Conservation (phyloP, 352 stramenopile genomes). For the Phytophthora fragariaefolia region DNA sequence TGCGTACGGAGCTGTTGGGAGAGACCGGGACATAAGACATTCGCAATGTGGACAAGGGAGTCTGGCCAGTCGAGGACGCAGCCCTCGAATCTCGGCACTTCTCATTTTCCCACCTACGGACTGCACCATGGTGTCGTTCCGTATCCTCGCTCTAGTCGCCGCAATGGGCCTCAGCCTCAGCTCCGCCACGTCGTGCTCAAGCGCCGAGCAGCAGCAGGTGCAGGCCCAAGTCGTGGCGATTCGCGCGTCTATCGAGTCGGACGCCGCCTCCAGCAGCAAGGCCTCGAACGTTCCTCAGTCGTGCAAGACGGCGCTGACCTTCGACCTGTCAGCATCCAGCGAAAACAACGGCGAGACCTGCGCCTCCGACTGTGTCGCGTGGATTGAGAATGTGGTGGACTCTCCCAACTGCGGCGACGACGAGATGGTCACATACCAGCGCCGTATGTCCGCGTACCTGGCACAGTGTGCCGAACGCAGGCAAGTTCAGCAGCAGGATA, state of each 20-base stretch:
- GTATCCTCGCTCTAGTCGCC: conserved; percentile 14
- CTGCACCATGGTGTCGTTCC: conserved; percentile 16
- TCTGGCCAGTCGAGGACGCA: conserved; percentile 27
- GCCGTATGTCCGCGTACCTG: conserved; percentile 27
- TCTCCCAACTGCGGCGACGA: conserved; percentile 23
- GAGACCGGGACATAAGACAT: conserved; percentile 24
- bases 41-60: conserved; percentile 23
- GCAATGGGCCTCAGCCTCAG: neutral
- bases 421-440: conserved; percentile 32
- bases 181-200: conserved; percentile 17
- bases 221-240: conserved; percentile 18
- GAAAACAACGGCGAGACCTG: conserved; percentile 18
- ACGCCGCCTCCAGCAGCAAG: conserved; percentile 18
- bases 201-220: conserved; percentile 17
- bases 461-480: conserved; percentile 28
- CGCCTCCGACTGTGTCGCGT: conserved; percentile 23
- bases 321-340: conserved; percentile 14
- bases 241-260: conserved; percentile 18
- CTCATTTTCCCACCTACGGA: conserved; percentile 21
- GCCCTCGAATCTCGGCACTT: conserved; percentile 20
- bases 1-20: conserved; percentile 11
- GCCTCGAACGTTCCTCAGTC: conserved; percentile 6
- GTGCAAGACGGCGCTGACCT: conserved; percentile 27
- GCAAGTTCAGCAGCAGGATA: conserved; percentile 16
- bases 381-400: conserved; percentile 28